Base-by-base conservation (phyloP, 352 stramenopile genomes). In the Pythium angustatum region DNA sequence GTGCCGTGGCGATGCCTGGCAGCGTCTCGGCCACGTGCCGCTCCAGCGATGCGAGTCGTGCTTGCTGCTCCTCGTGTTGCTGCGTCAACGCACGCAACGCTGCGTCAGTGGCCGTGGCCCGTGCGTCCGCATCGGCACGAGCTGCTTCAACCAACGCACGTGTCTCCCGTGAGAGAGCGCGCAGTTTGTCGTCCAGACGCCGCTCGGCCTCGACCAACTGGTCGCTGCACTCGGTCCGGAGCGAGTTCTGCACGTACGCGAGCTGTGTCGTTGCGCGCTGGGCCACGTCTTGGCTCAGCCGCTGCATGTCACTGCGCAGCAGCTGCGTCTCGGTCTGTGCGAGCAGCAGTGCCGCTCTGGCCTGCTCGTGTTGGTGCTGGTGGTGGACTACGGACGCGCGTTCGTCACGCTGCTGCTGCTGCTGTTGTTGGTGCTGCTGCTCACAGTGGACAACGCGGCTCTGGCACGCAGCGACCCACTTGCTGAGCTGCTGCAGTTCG, bases 401-500 rank as follows among this genome's bases (percentile, higher is more conserved):
- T n/a, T 45, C 40, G 40, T 45, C 40, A 4, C 17, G 3, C 14
- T 26, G 17, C 4, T 17, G 40, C 44, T 58, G 21, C 24, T 17
- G 33, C 5, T 50, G 34, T 5, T 24, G 48, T 5, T 24, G 48
- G 22, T 62, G 56, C 31, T 63, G 61, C 7, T 62, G 36, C 26
- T 64, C 57, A 3, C 41, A 53, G n/a, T 44, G 48, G 1, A 21
- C n/a, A 6, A 63, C 19, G 10, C 50, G 55, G 17, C 38, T 48
- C 30, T 66, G 64, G 63, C 48, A 77, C 7, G 51, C 43, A 0
- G 57, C 54, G 21, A 71, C 73, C 77, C 77, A 88, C 24, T 55
- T 63, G 34, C 77, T 79, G 45, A 88, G 70, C 17, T 79, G 65
- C 27, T 86, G 73, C 6, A 85, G 69, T 34, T 88, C 79, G 40